Conservation (phyloP, 202 grass and related monocot species). For the Elaeis oleifera region DNA sequence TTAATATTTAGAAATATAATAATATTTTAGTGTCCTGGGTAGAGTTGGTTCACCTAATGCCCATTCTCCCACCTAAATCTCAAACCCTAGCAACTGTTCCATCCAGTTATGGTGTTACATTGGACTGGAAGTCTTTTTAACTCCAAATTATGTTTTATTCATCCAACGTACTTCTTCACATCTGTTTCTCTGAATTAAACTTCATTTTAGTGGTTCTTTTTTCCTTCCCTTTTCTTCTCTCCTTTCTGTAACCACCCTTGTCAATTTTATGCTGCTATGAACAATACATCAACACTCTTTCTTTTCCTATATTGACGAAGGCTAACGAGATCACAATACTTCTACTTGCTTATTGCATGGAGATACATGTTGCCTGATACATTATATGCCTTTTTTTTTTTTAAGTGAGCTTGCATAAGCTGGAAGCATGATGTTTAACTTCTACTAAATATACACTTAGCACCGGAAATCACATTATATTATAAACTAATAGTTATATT, state of each 20-base stretch:
- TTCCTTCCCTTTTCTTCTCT: too few relatives aligned
- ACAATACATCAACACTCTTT: conserved; percentile 5
- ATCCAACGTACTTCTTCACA: too few relatives aligned
- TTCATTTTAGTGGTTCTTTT: too few relatives aligned
- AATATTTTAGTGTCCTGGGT: not conserved
- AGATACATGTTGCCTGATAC: conserved; percentile 11
- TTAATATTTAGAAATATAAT: too few relatives aligned
- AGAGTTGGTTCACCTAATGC: conserved; percentile 61
- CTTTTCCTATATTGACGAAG: not conserved
- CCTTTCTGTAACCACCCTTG: too few relatives aligned
- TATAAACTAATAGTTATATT: not conserved
- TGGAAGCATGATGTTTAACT: conserved; percentile 21
- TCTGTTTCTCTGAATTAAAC: too few relatives aligned
- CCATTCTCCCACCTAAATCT: conserved; percentile 39
- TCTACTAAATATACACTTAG: not conserved
- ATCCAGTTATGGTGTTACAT: conserved; percentile 29
- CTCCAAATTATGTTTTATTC: too few relatives aligned
- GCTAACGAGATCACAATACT: conserved; percentile 13
- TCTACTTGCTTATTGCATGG: conserved; percentile 20
- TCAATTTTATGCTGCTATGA: not conserved
- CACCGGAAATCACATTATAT: too few relatives aligned
- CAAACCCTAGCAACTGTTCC: conserved; percentile 16
- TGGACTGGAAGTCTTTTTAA: conserved; percentile 34
- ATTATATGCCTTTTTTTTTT: not conserved
- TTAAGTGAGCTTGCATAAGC: conserved; percentile 14